Conservation (phyloP, 306 rosid species). For the Canavalia ensiformis region DNA sequence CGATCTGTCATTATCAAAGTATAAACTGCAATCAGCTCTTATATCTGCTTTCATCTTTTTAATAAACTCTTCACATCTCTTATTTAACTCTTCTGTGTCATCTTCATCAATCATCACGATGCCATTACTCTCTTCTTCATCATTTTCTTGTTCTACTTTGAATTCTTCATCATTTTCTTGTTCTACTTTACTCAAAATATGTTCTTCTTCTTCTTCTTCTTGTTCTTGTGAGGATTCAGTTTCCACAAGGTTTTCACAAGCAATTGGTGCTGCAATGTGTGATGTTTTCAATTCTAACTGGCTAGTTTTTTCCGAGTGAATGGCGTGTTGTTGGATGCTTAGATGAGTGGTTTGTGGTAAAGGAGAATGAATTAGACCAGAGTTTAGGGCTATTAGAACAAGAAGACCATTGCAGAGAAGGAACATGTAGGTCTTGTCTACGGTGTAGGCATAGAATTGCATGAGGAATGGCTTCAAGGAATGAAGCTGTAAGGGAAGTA, state of each 20-base stretch:
- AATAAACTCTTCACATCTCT: slow-evolving; percentile 84
- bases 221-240: slow-evolving; percentile 33
- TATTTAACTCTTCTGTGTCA: slow-evolving; percentile 74
- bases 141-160: background rate
- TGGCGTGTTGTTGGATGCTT: background rate
- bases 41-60: slow-evolving; percentile 67
- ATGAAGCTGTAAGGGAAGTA: slow-evolving; percentile 47
- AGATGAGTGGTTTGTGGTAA: slow-evolving; percentile 32
- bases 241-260: background rate
- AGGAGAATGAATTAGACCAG: slow-evolving; percentile 51
- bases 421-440: slow-evolving; percentile 70
- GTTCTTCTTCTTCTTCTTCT: slow-evolving; percentile 32
- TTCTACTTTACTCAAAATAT: background rate
- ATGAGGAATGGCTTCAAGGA: slow-evolving; percentile 48
- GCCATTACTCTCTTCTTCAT: slow-evolving; percentile 20
- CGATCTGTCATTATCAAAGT: slow-evolving; percentile 28
- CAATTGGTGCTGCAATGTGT: slow-evolving; percentile 18
- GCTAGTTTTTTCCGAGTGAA: background rate
- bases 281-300: background rate
- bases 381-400: slow-evolving; percentile 56
- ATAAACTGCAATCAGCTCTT: slow-evolving; percentile 18
- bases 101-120: slow-evolving; percentile 24
- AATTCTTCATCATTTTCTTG: slow-evolving; percentile 13
- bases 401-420: slow-evolving; percentile 76
- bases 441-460: slow-evolving; percentile 44